These are phyloP conservation scores for Exsudoporus frostii DNA, from an alignment of 768 basidiomycete species.

Conservation along the genomic window DNA sequence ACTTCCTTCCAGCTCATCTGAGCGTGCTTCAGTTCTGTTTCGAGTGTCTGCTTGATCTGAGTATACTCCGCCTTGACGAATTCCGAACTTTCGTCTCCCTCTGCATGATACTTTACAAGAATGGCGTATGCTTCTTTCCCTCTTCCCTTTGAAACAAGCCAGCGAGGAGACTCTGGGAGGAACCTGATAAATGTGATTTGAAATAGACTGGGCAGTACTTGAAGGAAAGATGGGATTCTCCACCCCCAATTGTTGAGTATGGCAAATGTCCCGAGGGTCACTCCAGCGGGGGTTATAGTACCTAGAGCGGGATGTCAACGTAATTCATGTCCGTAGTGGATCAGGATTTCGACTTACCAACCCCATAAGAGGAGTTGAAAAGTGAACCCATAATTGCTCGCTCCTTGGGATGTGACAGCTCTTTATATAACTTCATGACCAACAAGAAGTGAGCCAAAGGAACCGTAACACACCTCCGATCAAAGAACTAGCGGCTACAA, in stretches of 20 bases:
- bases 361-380: background rate
- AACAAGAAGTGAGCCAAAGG: background rate
- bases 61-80: slow-evolving; percentile 57
- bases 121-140: slow-evolving; percentile 44
- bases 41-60: slow-evolving; percentile 54
- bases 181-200: slow-evolving; percentile 55
- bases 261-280: slow-evolving; percentile 60
- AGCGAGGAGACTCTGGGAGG: slow-evolving; percentile 62
- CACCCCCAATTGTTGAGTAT: slow-evolving; percentile 60
- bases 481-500: slow-evolving; percentile 1
- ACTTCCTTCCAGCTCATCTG: background rate
- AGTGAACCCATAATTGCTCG: slow-evolving; percentile 1
- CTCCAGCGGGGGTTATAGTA: slow-evolving; percentile 39
- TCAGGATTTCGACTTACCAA: slow-evolving; percentile 1
- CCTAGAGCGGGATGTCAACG: slow-evolving; percentile 6
- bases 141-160: slow-evolving; percentile 58
- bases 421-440: background rate
- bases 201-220: slow-evolving; percentile 48
- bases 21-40: slow-evolving; percentile 18
- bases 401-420: slow-evolving; percentile 13
- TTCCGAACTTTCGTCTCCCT: slow-evolving; percentile 47
- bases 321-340: background rate
- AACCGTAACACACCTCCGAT: background rate
- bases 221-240: slow-evolving; percentile 59
- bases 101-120: slow-evolving; percentile 57